Evolutionary conservation across 2,329 filamentous ascomycete genomes (phyloP), one percentile per base, ranked within the genome.

Genomic region (Talaromyces sp.): DNA sequence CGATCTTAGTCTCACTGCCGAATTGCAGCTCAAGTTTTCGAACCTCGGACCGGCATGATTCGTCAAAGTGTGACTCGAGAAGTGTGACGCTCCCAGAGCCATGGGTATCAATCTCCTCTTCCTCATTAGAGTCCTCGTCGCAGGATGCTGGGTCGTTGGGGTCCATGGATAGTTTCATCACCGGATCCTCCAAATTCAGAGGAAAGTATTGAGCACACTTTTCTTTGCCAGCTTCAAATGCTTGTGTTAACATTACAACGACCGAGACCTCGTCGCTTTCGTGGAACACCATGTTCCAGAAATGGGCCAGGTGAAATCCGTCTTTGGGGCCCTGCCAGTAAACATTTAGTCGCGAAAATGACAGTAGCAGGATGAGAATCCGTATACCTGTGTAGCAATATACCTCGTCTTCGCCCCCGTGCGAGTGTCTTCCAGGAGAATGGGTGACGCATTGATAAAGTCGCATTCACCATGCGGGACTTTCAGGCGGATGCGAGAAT

Each of bases 211-310:
- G 90, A 67, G 85, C 91, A 76, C 94, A 98, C 75, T 97, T 96
- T 75, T 96, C 87, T 69, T 85, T 81, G 62, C 85, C 84, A 34
- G 84, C 82, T 75, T 98, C 94, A 71, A 90, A 83, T 30, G 92
- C 94, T 72, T 92, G 91, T 2, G 94, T 99, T 65, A 99, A 85
- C 91, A 98, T 97, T 61, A 98, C 88, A 59, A 98, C 89, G 61
- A 98, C 91, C 1, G 87, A 92, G 2, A 89, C 86, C 53, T 88
- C 87, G 30, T 77, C 76, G n/a, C 82, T 86, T 75, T 96, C 91
- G 70, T 96, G 88, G 73, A 91, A 90, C 40, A 97, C 82, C 95
- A 99, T 99, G 71, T 95, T 91, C 91, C 94, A 99, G 66, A 96
- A 90, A 71, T 96, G 92, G 67, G 88, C 86, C 60, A 89, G 83